phyloP scores from a whole-genome alignment of 352 stramenopile species.

The Globisporangium spinosum region DNA sequence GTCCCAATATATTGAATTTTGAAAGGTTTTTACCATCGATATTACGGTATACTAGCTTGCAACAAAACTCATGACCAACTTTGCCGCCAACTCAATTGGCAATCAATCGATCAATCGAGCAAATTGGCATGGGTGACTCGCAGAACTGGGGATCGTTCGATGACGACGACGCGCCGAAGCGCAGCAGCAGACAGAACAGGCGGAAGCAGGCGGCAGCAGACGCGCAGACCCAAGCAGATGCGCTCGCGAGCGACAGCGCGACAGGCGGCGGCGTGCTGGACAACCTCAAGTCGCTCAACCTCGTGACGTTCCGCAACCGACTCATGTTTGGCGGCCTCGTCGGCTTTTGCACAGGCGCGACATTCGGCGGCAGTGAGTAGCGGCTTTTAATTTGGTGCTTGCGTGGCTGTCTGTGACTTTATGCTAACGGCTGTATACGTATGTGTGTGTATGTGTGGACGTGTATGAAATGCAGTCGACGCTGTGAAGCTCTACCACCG shows the following conservation, averaged over 20 bases:
- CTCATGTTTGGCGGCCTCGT: slow-evolving; percentile 77
- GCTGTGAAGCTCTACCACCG: slow-evolving; percentile 59
- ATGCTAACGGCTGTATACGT: background rate
- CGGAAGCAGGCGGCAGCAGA: slow-evolving; percentile 14
- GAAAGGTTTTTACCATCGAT: background rate
- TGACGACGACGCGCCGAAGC: slow-evolving; percentile 23
- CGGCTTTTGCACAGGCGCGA: slow-evolving; percentile 72
- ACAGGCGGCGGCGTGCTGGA: slow-evolving; percentile 11
- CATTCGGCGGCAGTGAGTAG: slow-evolving; percentile 67
- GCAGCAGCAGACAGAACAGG: slow-evolving; percentile 10
- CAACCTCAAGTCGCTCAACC: slow-evolving; percentile 29
- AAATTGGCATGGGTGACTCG: slow-evolving; percentile 53
- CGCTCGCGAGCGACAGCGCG: background rate
- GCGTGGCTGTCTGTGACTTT: background rate
- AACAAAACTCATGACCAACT: background rate
- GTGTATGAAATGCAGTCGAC: slow-evolving; percentile 41
- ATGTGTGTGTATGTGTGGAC: slow-evolving; percentile 7
- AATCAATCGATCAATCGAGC: slow-evolving; percentile 2
- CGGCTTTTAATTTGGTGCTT: background rate
- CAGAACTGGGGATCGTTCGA: slow-evolving; percentile 85
- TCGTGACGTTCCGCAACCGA: slow-evolving; percentile 59
- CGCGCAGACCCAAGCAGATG: background rate
- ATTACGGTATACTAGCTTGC: background rate
- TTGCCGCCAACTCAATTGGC: background rate
- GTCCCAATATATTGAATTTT: background rate